phyloP scores from a whole-genome alignment of 345 rosid genomes.

The Lepidium africanum region DNA sequence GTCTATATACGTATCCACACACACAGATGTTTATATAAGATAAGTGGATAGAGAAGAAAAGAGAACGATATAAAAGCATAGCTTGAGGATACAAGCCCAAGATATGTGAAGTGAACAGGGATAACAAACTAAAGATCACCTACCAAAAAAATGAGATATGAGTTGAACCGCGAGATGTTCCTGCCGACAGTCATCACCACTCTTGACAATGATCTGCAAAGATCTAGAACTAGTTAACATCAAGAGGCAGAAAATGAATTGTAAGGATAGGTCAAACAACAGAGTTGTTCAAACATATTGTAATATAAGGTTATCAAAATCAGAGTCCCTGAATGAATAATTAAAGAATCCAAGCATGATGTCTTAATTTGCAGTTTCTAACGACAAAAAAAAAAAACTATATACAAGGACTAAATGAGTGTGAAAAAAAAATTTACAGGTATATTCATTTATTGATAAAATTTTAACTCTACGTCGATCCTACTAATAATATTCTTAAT shows the following conservation, averaged over 20 bases:
- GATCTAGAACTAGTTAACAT: slow-evolving; percentile 15
- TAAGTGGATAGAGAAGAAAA: slow-evolving; percentile 2
- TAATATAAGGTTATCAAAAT: not conserved
- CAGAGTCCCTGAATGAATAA: not conserved
- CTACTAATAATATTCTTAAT: not conserved
- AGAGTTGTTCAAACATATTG: not conserved
- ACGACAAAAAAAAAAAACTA: not conserved
- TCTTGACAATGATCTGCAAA: slow-evolving; percentile 74
- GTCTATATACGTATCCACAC: not conserved
- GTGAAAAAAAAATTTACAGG: not conserved
- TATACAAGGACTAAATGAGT: not conserved
- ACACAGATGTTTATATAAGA: not conserved
- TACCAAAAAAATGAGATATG: slow-evolving; percentile 92
- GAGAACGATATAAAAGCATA: not conserved
- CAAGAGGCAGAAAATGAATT: not conserved
- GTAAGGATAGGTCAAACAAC: not conserved
- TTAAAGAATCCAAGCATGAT: not conserved
- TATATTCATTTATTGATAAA: not conserved
- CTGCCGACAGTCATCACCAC: slow-evolving; percentile 99
- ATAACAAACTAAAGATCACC: slow-evolving; percentile 14
- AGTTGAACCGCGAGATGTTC: slow-evolving; percentile 99
- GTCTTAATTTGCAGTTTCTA: slow-evolving; percentile 2
- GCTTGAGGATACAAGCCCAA: not conserved
- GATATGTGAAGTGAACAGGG: not conserved
- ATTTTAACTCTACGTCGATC: not conserved